Evolutionary conservation across 768 basidiomycete genomes (phyloP), one percentile per base, ranked within the genome.

Genomic region (Tylopilus sp.): DNA sequence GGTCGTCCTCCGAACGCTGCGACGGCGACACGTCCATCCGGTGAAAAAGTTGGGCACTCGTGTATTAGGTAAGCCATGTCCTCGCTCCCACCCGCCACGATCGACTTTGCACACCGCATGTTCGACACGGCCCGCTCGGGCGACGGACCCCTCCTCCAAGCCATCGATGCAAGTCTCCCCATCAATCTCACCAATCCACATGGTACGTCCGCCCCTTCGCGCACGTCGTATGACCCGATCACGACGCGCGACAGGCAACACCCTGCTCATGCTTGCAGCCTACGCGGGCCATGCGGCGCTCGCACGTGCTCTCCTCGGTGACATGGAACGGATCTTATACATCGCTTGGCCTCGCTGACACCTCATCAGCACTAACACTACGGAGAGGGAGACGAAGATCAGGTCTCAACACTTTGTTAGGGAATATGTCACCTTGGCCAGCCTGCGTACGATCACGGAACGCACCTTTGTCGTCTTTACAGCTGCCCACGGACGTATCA

Each of bases 231-330:
- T 11, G 4, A 17, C 14, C 9, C 30, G 22, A 46, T 33, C 31
- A 7, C 9, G 28, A 25, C 22, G 22, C 17, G 4, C 30, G 5
- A 1, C 10, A 85, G 89, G 89, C 21, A 90, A 91, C 65, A 87
- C 87, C 6, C 73, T 92, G 7, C 72, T 91, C 48, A 91, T 91
- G 87, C 79, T 89, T 46, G 83, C 85, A 4, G 80, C 88, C 3
- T 91, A 91, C 63, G 71, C 81, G 21, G 88, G 88, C 2, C 85
- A 89, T 59, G 66, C 71, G 0, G 70, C 75, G 2, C 78, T 87
- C 19, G 72, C 80, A n/a, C n/a, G n/a, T n/a, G n/a, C n/a, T n/a
- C n/a, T n/a, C n/a, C n/a, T n/a, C n/a, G n/a, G n/a, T n/a, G n/a
- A n/a, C n/a, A n/a, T n/a, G n/a, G n/a, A n/a, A n/a, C n/a, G n/a